A percentile compares a stretch with the other conserved stretches of the same genome.
Evolutionary conservation across 2,329 filamentous ascomycete genomes (phyloP).

Genomic region (Hymenoscyphus albidus): DNA sequence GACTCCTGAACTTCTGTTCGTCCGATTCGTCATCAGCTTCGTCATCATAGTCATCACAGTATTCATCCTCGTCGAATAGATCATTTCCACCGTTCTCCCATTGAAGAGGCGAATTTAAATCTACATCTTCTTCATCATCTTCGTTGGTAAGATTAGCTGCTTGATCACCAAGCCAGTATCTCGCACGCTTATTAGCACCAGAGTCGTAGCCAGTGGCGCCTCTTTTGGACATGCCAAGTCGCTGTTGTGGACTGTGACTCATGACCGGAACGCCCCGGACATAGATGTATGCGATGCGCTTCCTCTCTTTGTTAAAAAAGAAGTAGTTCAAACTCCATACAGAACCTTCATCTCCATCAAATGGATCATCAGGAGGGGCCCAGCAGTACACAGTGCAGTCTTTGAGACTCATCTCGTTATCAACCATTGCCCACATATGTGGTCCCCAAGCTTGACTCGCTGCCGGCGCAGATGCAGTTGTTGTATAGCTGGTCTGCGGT

Average conservation of each 20-base stretch:
- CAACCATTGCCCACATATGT: constrained; percentile 85
- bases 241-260: constrained; percentile 54
- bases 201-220: constrained; percentile 36
- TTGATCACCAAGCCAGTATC: constrained; percentile 80
- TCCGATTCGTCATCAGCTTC: constrained; percentile 35
- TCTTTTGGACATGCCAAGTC: constrained; percentile 34
- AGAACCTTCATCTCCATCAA: constrained; percentile 85
- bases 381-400: constrained; percentile 90
- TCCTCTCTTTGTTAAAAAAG: constrained; percentile 90
- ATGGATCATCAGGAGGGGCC: constrained; percentile 82
- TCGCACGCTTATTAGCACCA: constrained; percentile 74
- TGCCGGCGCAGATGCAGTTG: constrained; percentile 39
- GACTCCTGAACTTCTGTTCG: constrained; percentile 42
- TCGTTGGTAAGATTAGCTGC: constrained; percentile 42
- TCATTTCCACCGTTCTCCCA: constrained; percentile 48
- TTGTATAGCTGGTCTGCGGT: constrained; percentile 37
- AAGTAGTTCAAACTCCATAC: constrained; percentile 97
- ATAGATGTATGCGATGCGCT: constrained; percentile 92
- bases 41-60: constrained; percentile 37
- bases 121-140: constrained; percentile 38
- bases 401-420: constrained; percentile 89
- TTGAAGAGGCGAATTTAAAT: constrained; percentile 39
- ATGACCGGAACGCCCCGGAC: constrained; percentile 82
- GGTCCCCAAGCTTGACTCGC: constrained; percentile 72
- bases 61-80: constrained; percentile 46